Conservation (phyloP, 2,329 filamentous ascomycete genomes). For the Thermoascus crustaceus region DNA sequence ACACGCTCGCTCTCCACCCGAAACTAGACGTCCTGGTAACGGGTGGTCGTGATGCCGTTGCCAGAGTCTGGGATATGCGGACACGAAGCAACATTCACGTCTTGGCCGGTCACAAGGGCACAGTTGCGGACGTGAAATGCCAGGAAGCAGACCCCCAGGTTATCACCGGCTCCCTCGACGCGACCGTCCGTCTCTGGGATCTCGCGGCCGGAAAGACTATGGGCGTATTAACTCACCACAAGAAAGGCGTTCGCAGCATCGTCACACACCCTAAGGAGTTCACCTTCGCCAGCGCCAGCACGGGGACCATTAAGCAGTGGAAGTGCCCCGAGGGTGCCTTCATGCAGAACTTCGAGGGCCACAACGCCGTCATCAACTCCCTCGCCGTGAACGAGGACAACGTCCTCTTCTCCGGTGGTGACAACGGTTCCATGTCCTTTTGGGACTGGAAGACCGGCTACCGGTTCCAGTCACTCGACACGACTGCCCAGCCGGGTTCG, state of each 20-base stretch:
- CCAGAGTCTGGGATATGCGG: constrained; percentile 96
- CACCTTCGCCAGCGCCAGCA: constrained; percentile 88
- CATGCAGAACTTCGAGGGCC: constrained; percentile 98
- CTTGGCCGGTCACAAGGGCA: constrained; percentile 79
- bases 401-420: constrained; percentile 86
- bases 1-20: constrained; percentile 85
- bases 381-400: constrained; percentile 90
- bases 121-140: constrained; percentile 79
- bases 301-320: constrained; percentile 97
- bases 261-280: constrained; percentile 85
- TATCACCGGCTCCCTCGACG: constrained; percentile 86
- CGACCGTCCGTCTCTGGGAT: constrained; percentile 88
- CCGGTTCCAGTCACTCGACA: constrained; percentile 81
- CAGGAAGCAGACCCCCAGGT: constrained; percentile 96
- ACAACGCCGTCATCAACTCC: constrained; percentile 94
- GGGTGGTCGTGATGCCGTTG: constrained; percentile 87
- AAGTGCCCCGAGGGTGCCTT: constrained; percentile 96
- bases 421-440: constrained; percentile 94
- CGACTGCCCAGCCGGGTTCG: constrained; percentile 85
- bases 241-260: constrained; percentile 85
- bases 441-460: constrained; percentile 99
- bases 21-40: constrained; percentile 92
- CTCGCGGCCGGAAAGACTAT: constrained; percentile 92
- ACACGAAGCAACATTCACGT: constrained; percentile 95
- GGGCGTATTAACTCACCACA: constrained; percentile 94